Percentiles rank a stretch among this genome's conserved stretches.
These are phyloP conservation scores for Marchantia paleacea DNA, from an alignment of 225 moss, liverwort and hornwort genomes.

Conservation along the genomic window DNA sequence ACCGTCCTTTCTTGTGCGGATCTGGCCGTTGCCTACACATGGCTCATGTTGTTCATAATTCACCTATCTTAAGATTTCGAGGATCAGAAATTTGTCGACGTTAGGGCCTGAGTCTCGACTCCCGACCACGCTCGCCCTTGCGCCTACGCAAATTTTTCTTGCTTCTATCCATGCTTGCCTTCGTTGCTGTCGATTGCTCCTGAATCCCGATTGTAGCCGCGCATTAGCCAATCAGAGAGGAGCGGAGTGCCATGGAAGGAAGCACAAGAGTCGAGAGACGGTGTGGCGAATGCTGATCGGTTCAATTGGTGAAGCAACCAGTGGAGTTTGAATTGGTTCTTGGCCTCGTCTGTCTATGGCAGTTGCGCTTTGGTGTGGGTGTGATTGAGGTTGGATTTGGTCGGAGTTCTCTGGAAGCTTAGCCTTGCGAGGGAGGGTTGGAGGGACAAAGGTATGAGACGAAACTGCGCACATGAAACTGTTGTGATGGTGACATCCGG, in stretches of 20 bases:
- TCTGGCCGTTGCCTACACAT: conserved; percentile 16
- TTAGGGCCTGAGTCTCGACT: no score
- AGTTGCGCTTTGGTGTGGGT: neutral
- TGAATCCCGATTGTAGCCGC: neutral
- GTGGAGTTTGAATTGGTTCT: neutral
- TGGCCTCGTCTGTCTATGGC: neutral
- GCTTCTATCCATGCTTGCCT: no score
- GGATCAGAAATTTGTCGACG: conserved; percentile 32
- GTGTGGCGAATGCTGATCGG: no score
- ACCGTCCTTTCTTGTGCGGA: conserved; percentile 23
- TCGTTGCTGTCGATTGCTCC: no score
- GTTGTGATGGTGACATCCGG: no score
- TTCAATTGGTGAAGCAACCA: no score
- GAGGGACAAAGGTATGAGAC: neutral
- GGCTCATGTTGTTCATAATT: neutral
- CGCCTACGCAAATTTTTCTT: no score
- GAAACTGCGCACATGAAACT: no score
- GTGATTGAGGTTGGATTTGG: neutral
- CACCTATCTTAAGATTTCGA: neutral
- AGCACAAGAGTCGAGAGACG: no score
- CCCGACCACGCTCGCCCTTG: no score
- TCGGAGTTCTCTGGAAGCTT: no score
- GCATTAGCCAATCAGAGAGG: neutral
- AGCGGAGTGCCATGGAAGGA: neutral
- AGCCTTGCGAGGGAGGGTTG: no score